phyloP scores from a whole-genome alignment of 2,329 filamentous ascomycete genomes.

The Trichoderma simmonsii region DNA sequence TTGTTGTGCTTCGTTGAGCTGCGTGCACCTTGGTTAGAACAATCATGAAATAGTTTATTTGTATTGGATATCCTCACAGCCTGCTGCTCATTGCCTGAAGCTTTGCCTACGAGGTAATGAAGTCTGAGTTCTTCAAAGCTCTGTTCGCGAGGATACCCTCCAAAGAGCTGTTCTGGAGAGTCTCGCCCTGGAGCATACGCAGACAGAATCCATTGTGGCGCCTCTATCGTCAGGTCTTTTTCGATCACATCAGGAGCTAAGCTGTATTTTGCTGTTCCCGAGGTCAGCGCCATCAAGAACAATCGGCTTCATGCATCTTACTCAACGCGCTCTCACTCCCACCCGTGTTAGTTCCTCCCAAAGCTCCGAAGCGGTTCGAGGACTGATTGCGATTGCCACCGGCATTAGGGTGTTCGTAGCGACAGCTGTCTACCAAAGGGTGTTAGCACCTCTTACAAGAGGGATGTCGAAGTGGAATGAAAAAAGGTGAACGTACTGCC shows the following conservation, averaged over 20 bases:
- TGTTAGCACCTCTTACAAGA: background rate
- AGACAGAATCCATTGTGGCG: slow-evolving; percentile 82
- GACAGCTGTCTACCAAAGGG: slow-evolving; percentile 45
- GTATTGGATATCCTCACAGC: slow-evolving; percentile 41
- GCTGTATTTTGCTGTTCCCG: slow-evolving; percentile 41
- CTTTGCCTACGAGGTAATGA: slow-evolving; percentile 62
- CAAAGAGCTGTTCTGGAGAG: slow-evolving; percentile 79
- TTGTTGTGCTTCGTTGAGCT: slow-evolving; percentile 59
- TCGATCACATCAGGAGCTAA: slow-evolving; percentile 60
- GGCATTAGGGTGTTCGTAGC: slow-evolving; percentile 52
- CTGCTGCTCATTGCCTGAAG: slow-evolving; percentile 56
- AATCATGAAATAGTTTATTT: background rate
- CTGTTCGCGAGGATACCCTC: slow-evolving; percentile 73
- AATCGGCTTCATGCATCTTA: slow-evolving; percentile 9
- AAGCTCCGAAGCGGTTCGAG: slow-evolving; percentile 57
- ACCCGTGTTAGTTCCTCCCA: slow-evolving; percentile 35
- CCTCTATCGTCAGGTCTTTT: slow-evolving; percentile 65
- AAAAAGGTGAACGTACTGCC: slow-evolving; percentile 42
- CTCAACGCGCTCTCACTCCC: slow-evolving; percentile 25
- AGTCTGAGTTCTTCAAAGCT: slow-evolving; percentile 85
- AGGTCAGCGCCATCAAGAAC: slow-evolving; percentile 12
- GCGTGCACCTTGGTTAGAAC: background rate
- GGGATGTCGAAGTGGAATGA: background rate
- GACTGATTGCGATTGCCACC: slow-evolving; percentile 34
- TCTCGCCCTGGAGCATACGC: slow-evolving; percentile 76